Evolutionary conservation across 257 asterid genomes (phyloP), one percentile per base, ranked within the genome.

Genomic region (Osmanthus fragrans): DNA sequence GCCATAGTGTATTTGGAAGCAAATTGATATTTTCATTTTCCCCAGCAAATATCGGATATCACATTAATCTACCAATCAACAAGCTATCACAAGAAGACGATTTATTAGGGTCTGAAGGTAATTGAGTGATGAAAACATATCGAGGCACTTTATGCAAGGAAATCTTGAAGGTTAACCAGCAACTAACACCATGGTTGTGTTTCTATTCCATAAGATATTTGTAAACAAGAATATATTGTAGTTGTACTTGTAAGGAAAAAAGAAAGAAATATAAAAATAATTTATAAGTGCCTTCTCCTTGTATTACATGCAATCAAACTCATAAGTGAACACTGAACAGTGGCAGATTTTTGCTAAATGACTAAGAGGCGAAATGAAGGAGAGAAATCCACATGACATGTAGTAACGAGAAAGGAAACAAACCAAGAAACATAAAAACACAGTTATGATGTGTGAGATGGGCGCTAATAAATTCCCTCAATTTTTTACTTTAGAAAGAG

Each of bases 11-110:
- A 45, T 8, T 40, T 30, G 68, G 73, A 23, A 70, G 76, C 54
- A 45, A 32, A 29, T 70, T 27, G 65, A 18, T 36, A 32, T 16
- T 75, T 68, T 47, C 45, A 73, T 70, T 77, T 67, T 45, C 40
- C 54, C 16, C 47, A 21, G 72, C 19, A 33, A 39, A 37, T 74
- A 5, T 70, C 0, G 15, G 77, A 16, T 40, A 49, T 54, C 29
- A 3, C 19, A 63, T 80, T 73, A 40, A 29, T 29, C 9, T 68
- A 45, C 54, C 19, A 0, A 45, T 45, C 3, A 45, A 45, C 19
- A 15, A 45, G 54, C 54, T 12, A 15, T 45, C 54, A 13, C 54
- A 45, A 45, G 1, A 15, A 45, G 54, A 12, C 13, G 54, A 45
- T 45, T 45, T 12, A 45, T 12, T 45, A 45, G 54, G 18, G 19